Percentiles rank a stretch among this genome's conserved stretches.
phyloP scores from a whole-genome alignment of 331 rosid genomes.

The Quercus tomentella region DNA sequence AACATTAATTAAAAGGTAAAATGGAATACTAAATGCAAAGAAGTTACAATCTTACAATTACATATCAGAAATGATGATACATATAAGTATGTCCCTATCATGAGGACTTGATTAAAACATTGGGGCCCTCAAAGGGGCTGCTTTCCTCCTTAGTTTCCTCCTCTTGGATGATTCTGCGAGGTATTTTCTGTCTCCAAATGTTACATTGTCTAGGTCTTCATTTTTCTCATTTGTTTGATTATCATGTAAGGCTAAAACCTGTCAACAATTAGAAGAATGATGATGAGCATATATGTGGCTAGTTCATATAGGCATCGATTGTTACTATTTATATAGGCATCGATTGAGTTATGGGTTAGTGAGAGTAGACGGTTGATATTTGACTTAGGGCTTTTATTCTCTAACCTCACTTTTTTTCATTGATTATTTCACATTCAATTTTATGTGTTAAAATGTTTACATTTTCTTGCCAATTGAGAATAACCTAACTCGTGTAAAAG shows the following conservation, averaged over 20 bases:
- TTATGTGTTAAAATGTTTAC: no score
- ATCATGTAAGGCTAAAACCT: constrained; percentile 1
- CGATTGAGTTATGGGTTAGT: no score
- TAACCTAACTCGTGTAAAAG: no score
- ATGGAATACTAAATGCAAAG: neutral
- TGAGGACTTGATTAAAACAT: neutral
- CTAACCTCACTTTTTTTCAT: no score
- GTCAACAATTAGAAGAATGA: neutral
- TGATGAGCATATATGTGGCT: neutral
- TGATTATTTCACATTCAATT: no score
- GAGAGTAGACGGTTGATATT: no score
- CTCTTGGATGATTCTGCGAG: neutral
- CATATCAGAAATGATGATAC: neutral
- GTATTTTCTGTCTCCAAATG: neutral
- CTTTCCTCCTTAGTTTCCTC: neutral
- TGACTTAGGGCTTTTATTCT: no score
- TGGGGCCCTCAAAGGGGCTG: neutral
- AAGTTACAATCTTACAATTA: neutral
- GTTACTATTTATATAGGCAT: no score
- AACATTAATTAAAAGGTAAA: neutral
- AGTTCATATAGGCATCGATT: neutral
- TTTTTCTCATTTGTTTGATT: neutral
- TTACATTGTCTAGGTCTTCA: neutral
- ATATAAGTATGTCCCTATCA: neutral
- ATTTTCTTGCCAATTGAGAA: no score